These are phyloP conservation scores for Choricystis sp. DNA, from an alignment of 139 green algal genomes.

Conservation along the genomic window DNA sequence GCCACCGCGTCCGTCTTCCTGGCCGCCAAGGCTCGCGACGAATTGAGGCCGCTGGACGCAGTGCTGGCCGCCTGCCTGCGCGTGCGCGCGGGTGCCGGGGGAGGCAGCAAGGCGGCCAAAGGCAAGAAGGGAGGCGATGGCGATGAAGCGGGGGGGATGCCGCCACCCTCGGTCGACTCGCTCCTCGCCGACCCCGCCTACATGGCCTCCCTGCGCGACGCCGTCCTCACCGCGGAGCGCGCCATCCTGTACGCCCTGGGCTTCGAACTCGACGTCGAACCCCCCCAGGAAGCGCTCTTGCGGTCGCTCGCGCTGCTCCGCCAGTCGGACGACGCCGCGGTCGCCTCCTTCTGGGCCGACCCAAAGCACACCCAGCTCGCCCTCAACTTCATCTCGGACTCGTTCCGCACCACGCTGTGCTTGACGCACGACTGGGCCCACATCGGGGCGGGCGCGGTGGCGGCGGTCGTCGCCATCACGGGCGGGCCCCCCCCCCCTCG, in stretches of 20 bases:
- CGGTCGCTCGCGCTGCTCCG: neutral
- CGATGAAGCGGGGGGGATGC: neutral
- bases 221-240: constrained; percentile 20
- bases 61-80: neutral
- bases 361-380: neutral
- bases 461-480: neutral
- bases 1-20: neutral
- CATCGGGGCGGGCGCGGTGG: neutral
- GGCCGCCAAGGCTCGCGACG: neutral
- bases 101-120: neutral
- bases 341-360: neutral
- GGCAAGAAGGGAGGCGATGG: neutral
- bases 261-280: constrained; percentile 12
- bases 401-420: neutral
- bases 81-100: too few relatives aligned
- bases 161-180: too few relatives aligned
- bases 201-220: neutral
- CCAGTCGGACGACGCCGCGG: neutral
- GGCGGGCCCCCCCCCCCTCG: too few relatives aligned
- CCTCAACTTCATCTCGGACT: neutral
- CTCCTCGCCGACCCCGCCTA: neutral
- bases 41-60: neutral
- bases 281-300: neutral
- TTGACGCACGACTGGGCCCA: neutral
- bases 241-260: constrained; percentile 24